phyloP scores from a whole-genome alignment of 345 rosid genomes.

The Camelina neglecta region DNA sequence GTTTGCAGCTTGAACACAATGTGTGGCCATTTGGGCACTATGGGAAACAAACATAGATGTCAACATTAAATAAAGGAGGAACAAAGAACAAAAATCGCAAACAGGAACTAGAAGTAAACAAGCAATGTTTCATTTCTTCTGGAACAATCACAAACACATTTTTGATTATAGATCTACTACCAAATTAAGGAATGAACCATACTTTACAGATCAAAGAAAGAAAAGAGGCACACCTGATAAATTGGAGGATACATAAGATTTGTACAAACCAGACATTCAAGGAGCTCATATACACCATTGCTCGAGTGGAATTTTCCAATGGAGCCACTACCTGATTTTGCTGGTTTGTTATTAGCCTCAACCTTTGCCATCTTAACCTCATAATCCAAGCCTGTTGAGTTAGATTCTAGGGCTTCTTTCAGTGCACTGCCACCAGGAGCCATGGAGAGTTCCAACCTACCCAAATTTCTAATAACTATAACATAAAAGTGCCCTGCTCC shows the following conservation, averaged over 20 bases:
- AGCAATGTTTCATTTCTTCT: no score
- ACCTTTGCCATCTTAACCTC: conserved; percentile 53
- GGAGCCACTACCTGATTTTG: conserved; percentile 50
- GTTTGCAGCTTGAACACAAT: conserved; percentile 76
- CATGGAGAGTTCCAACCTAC: conserved; percentile 44
- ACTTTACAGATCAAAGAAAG: neutral
- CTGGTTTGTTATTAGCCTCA: conserved; percentile 53
- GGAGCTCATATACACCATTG: conserved; percentile 76
- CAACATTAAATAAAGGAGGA: neutral
- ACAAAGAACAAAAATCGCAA: no score
- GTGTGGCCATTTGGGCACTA: conserved; percentile 95
- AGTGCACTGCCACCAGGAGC: conserved; percentile 63
- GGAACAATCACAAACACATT: no score
- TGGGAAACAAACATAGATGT: neutral
- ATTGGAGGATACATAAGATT: conserved; percentile 87
- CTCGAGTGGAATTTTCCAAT: conserved; percentile 57
- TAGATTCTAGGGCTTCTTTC: conserved; percentile 58
- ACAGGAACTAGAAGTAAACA: no score
- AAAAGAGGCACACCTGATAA: conserved; percentile 62
- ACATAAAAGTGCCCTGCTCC: conserved; percentile 7
- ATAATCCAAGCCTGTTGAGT: conserved; percentile 51
- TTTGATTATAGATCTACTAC: no score
- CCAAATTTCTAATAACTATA: conserved; percentile 21
- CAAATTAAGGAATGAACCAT: neutral
- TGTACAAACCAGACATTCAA: conserved; percentile 82